Conservation (phyloP, 2,329 filamentous ascomycete species). For the Alternaria gansuensis region DNA sequence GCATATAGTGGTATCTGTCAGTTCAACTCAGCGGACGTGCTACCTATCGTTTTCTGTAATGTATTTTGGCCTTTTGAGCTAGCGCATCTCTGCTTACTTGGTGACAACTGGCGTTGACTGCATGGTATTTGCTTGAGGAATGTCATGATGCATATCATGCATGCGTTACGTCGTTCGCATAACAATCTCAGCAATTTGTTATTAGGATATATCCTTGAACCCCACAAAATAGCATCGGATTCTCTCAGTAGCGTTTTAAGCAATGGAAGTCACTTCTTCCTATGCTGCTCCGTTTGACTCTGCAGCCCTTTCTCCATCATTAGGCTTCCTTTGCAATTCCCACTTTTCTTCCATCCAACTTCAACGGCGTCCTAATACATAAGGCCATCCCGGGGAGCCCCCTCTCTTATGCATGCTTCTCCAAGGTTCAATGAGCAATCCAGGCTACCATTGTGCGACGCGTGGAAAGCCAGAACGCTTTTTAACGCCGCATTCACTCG, state of each 20-base stretch:
- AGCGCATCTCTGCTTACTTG: neutral
- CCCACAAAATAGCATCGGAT: neutral
- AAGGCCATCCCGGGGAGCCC: neutral
- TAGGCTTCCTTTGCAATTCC: neutral
- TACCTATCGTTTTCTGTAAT: neutral
- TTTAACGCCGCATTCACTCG: neutral
- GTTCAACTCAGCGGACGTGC: neutral
- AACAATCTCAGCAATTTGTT: neutral
- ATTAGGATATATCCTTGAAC: neutral
- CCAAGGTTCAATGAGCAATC: neutral
- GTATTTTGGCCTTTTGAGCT: neutral
- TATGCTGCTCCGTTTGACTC: neutral
- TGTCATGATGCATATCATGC: neutral
- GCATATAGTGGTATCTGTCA: neutral
- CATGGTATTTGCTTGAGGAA: neutral
- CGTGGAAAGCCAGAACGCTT: neutral
- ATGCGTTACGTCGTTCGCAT: slow-evolving; percentile 3
- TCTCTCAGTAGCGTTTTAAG: neutral
- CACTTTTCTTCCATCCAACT: neutral
- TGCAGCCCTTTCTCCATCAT: too few species aligned
- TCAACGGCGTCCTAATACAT: neutral
- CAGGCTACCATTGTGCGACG: neutral
- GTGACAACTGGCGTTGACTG: neutral
- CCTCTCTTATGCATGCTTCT: neutral
- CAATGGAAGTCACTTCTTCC: neutral